A percentile compares a stretch with the other conserved stretches of the same genome.
Evolutionary conservation across 2,329 filamentous ascomycete species (phyloP).

Genomic region (Laburnicola sp.): DNA sequence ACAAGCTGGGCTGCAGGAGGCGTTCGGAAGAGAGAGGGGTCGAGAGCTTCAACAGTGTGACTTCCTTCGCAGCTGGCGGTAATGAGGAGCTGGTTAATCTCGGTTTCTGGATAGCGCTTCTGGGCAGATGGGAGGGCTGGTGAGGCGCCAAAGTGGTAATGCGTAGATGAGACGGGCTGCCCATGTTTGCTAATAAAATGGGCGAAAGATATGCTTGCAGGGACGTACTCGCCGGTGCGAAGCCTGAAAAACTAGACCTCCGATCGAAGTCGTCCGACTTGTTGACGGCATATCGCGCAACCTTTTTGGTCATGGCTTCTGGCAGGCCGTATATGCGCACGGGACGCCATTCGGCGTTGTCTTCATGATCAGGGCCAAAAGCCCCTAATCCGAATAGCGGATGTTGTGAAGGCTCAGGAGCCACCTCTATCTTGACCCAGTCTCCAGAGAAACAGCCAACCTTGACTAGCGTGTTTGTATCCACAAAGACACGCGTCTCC

Average conservation of each 20-base stretch:
- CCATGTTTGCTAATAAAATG: conserved; percentile 82
- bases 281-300: conserved; percentile 59
- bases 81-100: conserved; percentile 50
- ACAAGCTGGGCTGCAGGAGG: conserved; percentile 79
- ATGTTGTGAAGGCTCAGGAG: conserved; percentile 71
- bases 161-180: conserved; percentile 75
- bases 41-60: conserved; percentile 84
- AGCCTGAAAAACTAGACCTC: conserved; percentile 55
- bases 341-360: conserved; percentile 71
- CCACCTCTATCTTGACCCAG: conserved; percentile 84
- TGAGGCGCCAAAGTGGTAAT: conserved; percentile 69
- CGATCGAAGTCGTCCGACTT: conserved; percentile 43
- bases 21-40: conserved; percentile 87
- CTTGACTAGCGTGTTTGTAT: conserved; percentile 80
- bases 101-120: conserved; percentile 47
- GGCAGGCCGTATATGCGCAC: conserved; percentile 88
- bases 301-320: conserved; percentile 64
- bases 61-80: conserved; percentile 70
- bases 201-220: conserved; percentile 74
- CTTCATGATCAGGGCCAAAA: conserved; percentile 65
- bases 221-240: conserved; percentile 28
- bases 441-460: conserved; percentile 97
- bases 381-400: conserved; percentile 70
- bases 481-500: conserved; percentile 83
- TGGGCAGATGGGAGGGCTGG: conserved; percentile 42